Evolutionary conservation across 306 rosid genomes (phyloP).

Genomic region (Quercus mongolica): DNA sequence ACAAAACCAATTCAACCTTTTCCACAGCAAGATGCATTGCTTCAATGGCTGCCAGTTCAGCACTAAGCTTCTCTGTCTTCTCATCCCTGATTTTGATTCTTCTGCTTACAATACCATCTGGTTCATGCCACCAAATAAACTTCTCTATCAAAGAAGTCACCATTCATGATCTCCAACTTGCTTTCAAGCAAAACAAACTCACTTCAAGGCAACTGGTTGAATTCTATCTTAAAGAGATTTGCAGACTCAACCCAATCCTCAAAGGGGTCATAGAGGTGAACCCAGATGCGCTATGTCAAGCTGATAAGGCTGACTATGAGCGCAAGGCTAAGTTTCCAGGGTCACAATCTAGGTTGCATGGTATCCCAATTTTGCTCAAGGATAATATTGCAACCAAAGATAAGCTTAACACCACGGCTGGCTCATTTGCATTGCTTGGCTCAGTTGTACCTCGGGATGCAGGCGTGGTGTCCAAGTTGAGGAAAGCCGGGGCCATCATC

Average conservation of each 20-base stretch:
- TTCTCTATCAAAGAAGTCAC: slow-evolving; percentile 55
- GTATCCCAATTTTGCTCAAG: slow-evolving; percentile 62
- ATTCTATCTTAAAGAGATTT: slow-evolving; percentile 45
- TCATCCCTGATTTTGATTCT: slow-evolving; percentile 2
- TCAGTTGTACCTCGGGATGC: slow-evolving; percentile 69
- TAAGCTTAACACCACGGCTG: slow-evolving; percentile 61
- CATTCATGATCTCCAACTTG: slow-evolving; percentile 44
- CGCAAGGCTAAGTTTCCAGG: slow-evolving; percentile 12
- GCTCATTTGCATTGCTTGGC: slow-evolving; percentile 59
- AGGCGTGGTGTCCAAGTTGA: slow-evolving; percentile 51
- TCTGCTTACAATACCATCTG: background rate
- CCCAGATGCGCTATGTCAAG: slow-evolving; percentile 53
- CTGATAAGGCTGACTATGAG: slow-evolving; percentile 43
- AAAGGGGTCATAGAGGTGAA: slow-evolving; percentile 51
- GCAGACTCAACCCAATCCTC: slow-evolving; percentile 36
- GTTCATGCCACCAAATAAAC: background rate
- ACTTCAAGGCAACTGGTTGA: slow-evolving; percentile 59
- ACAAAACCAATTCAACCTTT: too few relatives aligned
- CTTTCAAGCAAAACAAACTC: slow-evolving; percentile 41
- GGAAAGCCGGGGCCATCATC: slow-evolving; percentile 65
- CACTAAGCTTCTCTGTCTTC: background rate
- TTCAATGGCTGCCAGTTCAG: slow-evolving; percentile 17
- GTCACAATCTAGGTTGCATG: slow-evolving; percentile 39
- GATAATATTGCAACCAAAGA: slow-evolving; percentile 71
- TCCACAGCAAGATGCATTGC: background rate